Conservation (phyloP, 2,329 filamentous ascomycete genomes). For the Fusarium armeniacum region DNA sequence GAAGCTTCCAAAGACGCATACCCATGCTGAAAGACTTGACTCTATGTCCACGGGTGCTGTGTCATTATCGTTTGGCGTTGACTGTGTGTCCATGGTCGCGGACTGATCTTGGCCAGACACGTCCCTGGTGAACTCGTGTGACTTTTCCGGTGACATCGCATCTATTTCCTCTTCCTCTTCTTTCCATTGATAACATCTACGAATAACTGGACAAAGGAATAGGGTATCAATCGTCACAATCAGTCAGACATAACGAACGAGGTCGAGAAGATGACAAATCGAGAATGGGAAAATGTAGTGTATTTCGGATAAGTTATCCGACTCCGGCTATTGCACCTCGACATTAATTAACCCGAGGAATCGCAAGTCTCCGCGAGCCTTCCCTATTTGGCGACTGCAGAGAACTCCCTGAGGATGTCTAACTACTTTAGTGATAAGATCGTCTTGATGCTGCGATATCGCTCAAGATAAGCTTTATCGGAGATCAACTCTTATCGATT, state of each 20-base stretch:
- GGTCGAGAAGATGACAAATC: accelerated
- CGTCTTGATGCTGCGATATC: not conserved
- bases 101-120: not conserved
- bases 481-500: too few relatives aligned
- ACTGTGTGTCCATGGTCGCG: not conserved
- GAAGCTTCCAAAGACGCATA: slow-evolving; percentile 17
- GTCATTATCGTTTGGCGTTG: not conserved
- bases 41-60: slow-evolving; percentile 7
- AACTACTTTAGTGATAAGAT: not conserved
- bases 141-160: slow-evolving; percentile 8
- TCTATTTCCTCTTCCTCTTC: accelerated
- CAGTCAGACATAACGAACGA: too few relatives aligned
- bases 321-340: slow-evolving; percentile 21
- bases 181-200: not conserved
- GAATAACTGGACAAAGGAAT: accelerated
- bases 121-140: not conserved
- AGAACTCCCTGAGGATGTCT: not conserved
- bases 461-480: not conserved
- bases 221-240: accelerated
- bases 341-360: slow-evolving; percentile 13
- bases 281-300: not conserved
- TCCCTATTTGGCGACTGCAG: slow-evolving; percentile 4
- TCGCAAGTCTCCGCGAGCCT: slow-evolving; percentile 8
- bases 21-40: slow-evolving; percentile 15
- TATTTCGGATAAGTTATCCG: slow-evolving; percentile 10